Evolutionary conservation across 1,284 basidiomycete genomes (phyloP), one percentile per base, ranked within the genome.

Genomic region (Ceratobasidium sp.): DNA sequence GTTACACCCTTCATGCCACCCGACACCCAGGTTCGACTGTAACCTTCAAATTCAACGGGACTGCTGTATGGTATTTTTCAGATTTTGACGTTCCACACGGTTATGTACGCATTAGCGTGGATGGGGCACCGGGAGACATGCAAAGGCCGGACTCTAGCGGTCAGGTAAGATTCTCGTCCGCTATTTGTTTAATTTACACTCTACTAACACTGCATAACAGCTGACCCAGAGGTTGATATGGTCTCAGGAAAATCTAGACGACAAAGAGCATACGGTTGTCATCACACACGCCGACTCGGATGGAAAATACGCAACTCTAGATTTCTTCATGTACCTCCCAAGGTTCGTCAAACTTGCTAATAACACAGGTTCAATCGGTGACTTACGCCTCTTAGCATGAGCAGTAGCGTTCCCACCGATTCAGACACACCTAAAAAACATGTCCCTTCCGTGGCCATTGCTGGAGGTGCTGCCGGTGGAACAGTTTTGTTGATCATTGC

Each of bases 291-390:
- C 5, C 16, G 66, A 58, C 21, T 32, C 26, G 49, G 52, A 43
- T 11, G 54, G 30, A 23, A 57, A 47, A 21, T 14, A 57, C 16
- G 54, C 41, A 32, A n/a, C 41, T 13, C 14, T 70, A 8, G 66
- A 58, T 44, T 58, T 70, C 46, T 49, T 58, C 28, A 30, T n/a
- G 43, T 58, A 70, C n/a, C 2, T 44, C 14, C 50, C 52, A 55
- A 57, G 50, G 64, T 67, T n/a, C 13, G 28, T 52, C 44, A n/a
- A n/a, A n/a, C n/a, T n/a, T n/a, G n/a, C n/a, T n/a, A n/a, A n/a
- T n/a, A n/a, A 18, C 54, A 32, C 38, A 9, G 30, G 30, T 32
- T 57, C 8, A 2, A 18, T 47, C 16, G 16, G 16, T 18, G 28
- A 14, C 16, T 26, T 5, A 35, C 41, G n/a, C 21, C 28, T 8